A percentile compares a stretch with the other conserved stretches of the same genome.
Conservation (phyloP, 805 yeast genomes). For the Schwanniomyces sp. region DNA sequence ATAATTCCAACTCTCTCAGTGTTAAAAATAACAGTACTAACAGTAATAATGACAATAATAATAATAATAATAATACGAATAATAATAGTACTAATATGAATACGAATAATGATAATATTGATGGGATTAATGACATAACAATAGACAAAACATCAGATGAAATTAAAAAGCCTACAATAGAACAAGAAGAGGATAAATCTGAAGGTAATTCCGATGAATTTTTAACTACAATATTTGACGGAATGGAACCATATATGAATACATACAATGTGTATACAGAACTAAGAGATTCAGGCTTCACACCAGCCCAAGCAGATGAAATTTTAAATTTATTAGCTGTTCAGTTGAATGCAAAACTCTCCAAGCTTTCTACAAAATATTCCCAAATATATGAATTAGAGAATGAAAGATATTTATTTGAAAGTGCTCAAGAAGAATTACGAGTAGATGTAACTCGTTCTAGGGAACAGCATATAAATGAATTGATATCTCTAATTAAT, state of each 20-base stretch:
- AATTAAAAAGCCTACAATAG: not conserved
- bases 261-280: conserved; percentile 54
- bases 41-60: not conserved
- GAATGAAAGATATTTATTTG: conserved; percentile 84
- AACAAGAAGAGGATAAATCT: not conserved
- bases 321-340: conserved; percentile 50
- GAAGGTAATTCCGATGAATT: not conserved
- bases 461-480: conserved; percentile 68
- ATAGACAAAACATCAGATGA: not conserved
- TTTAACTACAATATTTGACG: conserved; percentile 58
- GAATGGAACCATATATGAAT: conserved; percentile 45
- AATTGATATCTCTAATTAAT: conserved; percentile 63
- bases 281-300: conserved; percentile 57
- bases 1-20: not conserved
- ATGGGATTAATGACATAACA: not conserved
- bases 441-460: conserved; percentile 73
- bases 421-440: conserved; percentile 88
- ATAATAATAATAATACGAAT: not conserved
- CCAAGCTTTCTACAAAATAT: conserved; percentile 46
- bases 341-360: conserved; percentile 41
- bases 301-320: conserved; percentile 58
- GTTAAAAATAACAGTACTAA: not conserved
- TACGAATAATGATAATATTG: not conserved
- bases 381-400: conserved; percentile 69
- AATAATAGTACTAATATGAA: not conserved